A percentile compares a stretch with the other conserved stretches of the same genome.
phyloP scores from a whole-genome alignment of 805 yeast genomes.

The fission yeast (Schizosaccharomyces pombe) region ASM294v3 CU329670.1:3189001-3189500 shows the following conservation, averaged over 20 bases:
- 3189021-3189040: conserved; percentile 10
- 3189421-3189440: conserved; percentile 19
- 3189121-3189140: conserved; percentile 16
- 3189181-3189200: conserved; percentile 11
- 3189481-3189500: conserved; percentile 16
- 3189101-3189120: conserved; percentile 10
- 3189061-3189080: conserved; percentile 7
- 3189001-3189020: conserved; percentile 14
- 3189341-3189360: conserved; percentile 19
- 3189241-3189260: conserved; percentile 16
- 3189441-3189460: conserved; percentile 18
- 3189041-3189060: conserved; percentile 14
- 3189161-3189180: conserved; percentile 8
- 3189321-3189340: conserved; percentile 16
- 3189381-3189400: conserved; percentile 18
- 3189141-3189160: conserved; percentile 15
- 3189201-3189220: conserved; percentile 13
- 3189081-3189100: conserved; percentile 11
- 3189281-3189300: background rate
- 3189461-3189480: conserved; percentile 19
- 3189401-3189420: conserved; percentile 21
- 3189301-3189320: conserved; percentile 17
- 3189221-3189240: conserved; percentile 9
- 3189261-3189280: conserved; percentile 19
- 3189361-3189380: conserved; percentile 15